These are phyloP conservation scores for Mucor racemosus DNA, from an alignment of 371 early-diverging fungal genomes.

Conservation along the genomic window DNA sequence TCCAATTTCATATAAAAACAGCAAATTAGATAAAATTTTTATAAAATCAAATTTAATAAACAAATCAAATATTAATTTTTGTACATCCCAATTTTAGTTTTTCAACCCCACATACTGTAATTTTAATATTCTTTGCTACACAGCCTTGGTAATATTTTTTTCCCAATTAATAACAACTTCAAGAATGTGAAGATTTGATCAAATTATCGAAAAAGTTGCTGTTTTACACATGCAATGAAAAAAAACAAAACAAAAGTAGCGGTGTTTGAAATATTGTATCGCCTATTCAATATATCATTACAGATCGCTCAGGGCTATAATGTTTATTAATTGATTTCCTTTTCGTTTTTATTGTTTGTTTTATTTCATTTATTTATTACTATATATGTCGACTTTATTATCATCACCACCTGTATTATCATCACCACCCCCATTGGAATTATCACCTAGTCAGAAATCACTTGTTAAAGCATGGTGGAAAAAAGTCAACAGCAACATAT, in stretches of 20 bases:
- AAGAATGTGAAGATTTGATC: no score
- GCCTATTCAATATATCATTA: neutral
- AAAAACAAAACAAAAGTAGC: no score
- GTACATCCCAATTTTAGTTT: no score
- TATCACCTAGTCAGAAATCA: slow-evolving; percentile 37
- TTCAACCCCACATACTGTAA: no score
- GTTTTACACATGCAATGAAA: no score
- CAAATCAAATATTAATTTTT: neutral
- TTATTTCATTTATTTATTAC: slow-evolving; percentile 11
- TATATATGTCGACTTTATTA: neutral
- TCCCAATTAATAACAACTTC: no score
- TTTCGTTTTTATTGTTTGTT: neutral
- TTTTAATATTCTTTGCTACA: no score
- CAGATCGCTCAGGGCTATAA: neutral
- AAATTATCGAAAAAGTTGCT: no score
- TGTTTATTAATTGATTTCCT: neutral
- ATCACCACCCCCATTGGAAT: neutral
- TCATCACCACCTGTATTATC: neutral
- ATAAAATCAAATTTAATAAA: neutral
- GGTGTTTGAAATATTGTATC: neutral
- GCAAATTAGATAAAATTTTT: no score
- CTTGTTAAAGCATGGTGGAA: slow-evolving; percentile 49
- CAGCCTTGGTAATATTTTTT: no score
- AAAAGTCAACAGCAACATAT: slow-evolving; percentile 30
- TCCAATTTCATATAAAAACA: neutral